These are phyloP conservation scores for Boletellus sp. DNA, from an alignment of 1,284 basidiomycete species.

Conservation along the genomic window DNA sequence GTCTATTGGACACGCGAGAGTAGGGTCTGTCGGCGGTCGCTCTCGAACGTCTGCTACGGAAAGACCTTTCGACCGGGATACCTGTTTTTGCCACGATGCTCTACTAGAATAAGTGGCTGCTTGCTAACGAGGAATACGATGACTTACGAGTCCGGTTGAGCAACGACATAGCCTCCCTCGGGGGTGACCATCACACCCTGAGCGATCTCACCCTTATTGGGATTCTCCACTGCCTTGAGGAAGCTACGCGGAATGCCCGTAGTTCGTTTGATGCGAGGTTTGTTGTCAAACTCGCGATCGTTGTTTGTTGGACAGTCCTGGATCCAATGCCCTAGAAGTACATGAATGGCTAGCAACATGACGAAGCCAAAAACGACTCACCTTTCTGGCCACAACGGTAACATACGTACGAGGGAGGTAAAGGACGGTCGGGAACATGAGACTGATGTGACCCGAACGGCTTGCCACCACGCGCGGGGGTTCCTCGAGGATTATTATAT, in stretches of 20 bases:
- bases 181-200: constrained; percentile 95
- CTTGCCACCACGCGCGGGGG: constrained; percentile 58
- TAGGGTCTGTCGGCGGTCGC: constrained; percentile 70
- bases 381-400: constrained; percentile 98
- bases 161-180: constrained; percentile 93
- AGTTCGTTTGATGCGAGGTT: constrained; percentile 94
- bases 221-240: constrained; percentile 92
- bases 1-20: constrained; percentile 84
- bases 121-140: not conserved
- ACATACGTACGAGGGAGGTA: constrained; percentile 97
- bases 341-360: constrained; percentile 1
- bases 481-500: constrained; percentile 62
- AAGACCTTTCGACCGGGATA: constrained; percentile 72
- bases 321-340: constrained; percentile 89
- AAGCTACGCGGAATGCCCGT: constrained; percentile 98
- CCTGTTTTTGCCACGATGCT: constrained; percentile 90
- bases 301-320: constrained; percentile 98
- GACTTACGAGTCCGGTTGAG: constrained; percentile 86
- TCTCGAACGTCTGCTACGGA: constrained; percentile 86
- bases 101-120: constrained; percentile 38
- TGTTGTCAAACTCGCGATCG: constrained; percentile 90
- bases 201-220: constrained; percentile 67
- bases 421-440: constrained; percentile 59
- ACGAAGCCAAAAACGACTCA: constrained; percentile 37
- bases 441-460: constrained; percentile 46